Evolutionary conservation across 768 basidiomycete genomes (phyloP).

Genomic region (Pulveroboletus sp.): DNA sequence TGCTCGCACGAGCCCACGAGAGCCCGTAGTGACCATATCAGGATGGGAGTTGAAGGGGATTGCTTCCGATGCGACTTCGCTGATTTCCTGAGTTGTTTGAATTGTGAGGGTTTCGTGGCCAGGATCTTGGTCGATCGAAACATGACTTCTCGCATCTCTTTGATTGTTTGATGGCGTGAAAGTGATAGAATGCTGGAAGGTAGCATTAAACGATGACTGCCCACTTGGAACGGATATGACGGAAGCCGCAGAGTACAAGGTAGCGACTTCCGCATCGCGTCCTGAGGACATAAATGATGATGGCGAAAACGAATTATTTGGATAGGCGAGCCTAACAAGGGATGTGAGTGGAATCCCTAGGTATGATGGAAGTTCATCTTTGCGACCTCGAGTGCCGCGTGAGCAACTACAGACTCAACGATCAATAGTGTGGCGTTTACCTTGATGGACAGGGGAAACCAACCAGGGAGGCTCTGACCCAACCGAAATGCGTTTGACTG

Average conservation of each 20-base stretch:
- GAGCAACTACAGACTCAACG: conserved; percentile 1
- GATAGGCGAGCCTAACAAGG: conserved; percentile 64
- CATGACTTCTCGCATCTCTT: conserved; percentile 15
- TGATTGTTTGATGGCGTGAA: conserved; percentile 27
- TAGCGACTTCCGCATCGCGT: conserved; percentile 76
- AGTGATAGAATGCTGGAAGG: conserved; percentile 29
- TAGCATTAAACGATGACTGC: conserved; percentile 35
- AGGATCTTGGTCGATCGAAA: conserved; percentile 30
- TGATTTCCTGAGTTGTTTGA: conserved; percentile 57
- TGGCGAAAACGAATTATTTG: conserved; percentile 56
- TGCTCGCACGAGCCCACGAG: conserved; percentile 77
- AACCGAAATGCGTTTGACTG: conserved; percentile 9
- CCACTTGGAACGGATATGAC: conserved; percentile 62
- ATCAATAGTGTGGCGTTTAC: conserved; percentile 10
- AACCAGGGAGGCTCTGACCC: conserved; percentile 19
- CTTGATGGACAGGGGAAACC: conserved; percentile 13
- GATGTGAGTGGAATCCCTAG: conserved; percentile 69
- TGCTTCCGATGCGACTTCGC: conserved; percentile 84
- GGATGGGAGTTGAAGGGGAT: conserved; percentile 50
- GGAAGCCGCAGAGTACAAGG: conserved; percentile 82
- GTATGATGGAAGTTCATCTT: conserved; percentile 33
- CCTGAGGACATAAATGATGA: conserved; percentile 33
- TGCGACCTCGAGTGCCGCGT: conserved; percentile 16
- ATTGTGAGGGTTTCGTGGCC: conserved; percentile 41
- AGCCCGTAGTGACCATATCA: conserved; percentile 70